A percentile compares a stretch with the other conserved stretches of the same genome.
These are phyloP conservation scores for Penicillium taxi DNA, from an alignment of 495 filamentous ascomycete genomes.

Conservation along the genomic window DNA sequence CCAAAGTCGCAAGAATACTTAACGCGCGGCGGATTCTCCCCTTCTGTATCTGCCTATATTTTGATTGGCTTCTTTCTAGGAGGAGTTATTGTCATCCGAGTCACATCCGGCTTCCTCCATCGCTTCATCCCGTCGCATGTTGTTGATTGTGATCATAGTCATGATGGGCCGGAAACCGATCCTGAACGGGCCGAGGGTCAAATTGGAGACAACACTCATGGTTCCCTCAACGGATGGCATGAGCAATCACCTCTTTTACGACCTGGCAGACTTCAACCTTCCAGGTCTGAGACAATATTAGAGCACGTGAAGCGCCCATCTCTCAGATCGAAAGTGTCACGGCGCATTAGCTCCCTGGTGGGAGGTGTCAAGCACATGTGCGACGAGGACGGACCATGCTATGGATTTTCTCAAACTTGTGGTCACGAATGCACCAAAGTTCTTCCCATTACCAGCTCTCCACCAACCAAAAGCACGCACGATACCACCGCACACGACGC, in stretches of 20 bases:
- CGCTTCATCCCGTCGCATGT: slow-evolving; percentile 83
- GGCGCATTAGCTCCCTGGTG: slow-evolving; percentile 55
- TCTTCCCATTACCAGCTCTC: slow-evolving; percentile 9
- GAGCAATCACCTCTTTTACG: slow-evolving; percentile 43
- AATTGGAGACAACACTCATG: slow-evolving; percentile 9
- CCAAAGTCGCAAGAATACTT: slow-evolving; percentile 76
- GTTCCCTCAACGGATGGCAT: slow-evolving; percentile 14
- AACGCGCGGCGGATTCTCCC: slow-evolving; percentile 53
- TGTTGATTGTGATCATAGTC: slow-evolving; percentile 84
- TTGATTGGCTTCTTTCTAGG: slow-evolving; percentile 70
- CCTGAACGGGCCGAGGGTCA: slow-evolving; percentile 22
- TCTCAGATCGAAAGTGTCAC: slow-evolving; percentile 31
- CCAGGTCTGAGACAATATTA: slow-evolving; percentile 11
- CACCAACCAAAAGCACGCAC: slow-evolving; percentile 6
- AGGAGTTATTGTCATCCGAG: slow-evolving; percentile 77
- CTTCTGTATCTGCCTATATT: slow-evolving; percentile 58
- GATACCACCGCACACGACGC: slow-evolving; percentile 5
- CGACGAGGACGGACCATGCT: slow-evolving; percentile 69
- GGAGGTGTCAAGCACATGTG: slow-evolving; percentile 61
- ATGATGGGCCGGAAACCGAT: slow-evolving; percentile 38
- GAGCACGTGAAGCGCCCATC: slow-evolving; percentile 25
- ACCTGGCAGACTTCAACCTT: slow-evolving; percentile 6
- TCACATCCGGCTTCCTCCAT: slow-evolving; percentile 73
- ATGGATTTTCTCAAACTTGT: slow-evolving; percentile 77
- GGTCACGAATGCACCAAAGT: slow-evolving; percentile 62